phyloP scores from a whole-genome alignment of 176 grass and related monocot genomes.

The Saccharum officinarum region DNA sequence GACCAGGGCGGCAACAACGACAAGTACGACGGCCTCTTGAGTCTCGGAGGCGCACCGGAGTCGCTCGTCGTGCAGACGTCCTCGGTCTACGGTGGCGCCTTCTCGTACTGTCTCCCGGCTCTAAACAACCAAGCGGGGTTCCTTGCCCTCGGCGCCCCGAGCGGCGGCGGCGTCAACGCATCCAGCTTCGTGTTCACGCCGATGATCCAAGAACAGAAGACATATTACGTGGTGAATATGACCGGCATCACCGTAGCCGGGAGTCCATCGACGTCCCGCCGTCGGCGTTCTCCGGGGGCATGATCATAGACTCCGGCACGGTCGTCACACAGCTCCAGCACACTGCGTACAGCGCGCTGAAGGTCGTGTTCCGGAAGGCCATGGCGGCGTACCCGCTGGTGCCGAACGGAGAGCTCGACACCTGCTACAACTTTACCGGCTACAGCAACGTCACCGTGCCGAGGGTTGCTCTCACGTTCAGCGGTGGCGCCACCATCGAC shows the following conservation, averaged over 20 bases:
- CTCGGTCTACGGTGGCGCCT: background rate
- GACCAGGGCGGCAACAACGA: background rate
- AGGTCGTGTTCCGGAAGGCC: constrained; percentile 28
- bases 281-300: constrained; percentile 16
- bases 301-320: constrained; percentile 61
- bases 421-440: constrained; percentile 47
- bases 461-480: constrained; percentile 21
- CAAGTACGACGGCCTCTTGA: background rate
- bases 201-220: background rate
- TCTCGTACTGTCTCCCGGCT: background rate
- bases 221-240: constrained; percentile 42
- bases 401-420: background rate
- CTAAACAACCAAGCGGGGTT: background rate
- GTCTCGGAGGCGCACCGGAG: background rate
- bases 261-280: background rate
- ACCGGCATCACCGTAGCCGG: constrained; percentile 35
- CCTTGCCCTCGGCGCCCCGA: constrained; percentile 18
- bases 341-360: constrained; percentile 41
- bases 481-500: constrained; percentile 4
- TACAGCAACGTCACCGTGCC: constrained; percentile 30
- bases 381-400: background rate
- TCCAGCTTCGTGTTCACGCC: constrained; percentile 19
- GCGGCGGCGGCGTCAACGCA: background rate
- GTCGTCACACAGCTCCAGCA: constrained; percentile 40
- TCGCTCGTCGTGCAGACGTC: background rate